These are phyloP conservation scores for Aschersonia sp. DNA, from an alignment of 2,329 filamentous ascomycete species.

Conservation along the genomic window DNA sequence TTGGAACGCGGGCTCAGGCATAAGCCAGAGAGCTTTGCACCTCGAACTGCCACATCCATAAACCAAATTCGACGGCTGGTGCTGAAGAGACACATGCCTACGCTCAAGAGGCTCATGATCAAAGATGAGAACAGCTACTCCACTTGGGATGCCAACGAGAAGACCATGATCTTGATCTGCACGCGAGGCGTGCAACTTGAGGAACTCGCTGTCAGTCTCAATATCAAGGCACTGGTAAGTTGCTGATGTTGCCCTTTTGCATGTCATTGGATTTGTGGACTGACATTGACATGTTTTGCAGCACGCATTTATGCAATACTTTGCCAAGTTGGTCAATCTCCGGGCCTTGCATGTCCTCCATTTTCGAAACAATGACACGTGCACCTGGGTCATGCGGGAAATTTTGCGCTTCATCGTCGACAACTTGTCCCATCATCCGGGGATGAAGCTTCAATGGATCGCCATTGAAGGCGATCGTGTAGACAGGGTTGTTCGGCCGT, in stretches of 20 bases:
- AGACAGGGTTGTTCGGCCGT: constrained; percentile 31
- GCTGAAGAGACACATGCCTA: constrained; percentile 41
- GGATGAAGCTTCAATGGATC: constrained; percentile 43
- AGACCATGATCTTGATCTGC: constrained; percentile 39
- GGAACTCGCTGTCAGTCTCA: constrained; percentile 42
- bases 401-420: constrained; percentile 44
- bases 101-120: constrained; percentile 42
- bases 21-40: constrained; percentile 37
- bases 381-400: constrained; percentile 40
- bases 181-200: constrained; percentile 31
- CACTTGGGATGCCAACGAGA: constrained; percentile 43
- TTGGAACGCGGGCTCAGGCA: constrained; percentile 37
- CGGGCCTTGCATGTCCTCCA: constrained; percentile 38
- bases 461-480: constrained; percentile 36
- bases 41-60: constrained; percentile 33
- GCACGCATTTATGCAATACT: constrained; percentile 43
- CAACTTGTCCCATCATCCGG: constrained; percentile 37
- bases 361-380: constrained; percentile 41
- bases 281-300: constrained; percentile 11
- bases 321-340: constrained; percentile 31
- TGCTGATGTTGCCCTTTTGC: background rate
- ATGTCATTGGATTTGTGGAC: background rate
- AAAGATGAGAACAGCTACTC: constrained; percentile 35
- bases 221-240: constrained; percentile 38
- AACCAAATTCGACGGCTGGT: constrained; percentile 43